Evolutionary conservation across 192 early-diverging fungal genomes (phyloP).

Genomic region (Coemansia sp.): DNA sequence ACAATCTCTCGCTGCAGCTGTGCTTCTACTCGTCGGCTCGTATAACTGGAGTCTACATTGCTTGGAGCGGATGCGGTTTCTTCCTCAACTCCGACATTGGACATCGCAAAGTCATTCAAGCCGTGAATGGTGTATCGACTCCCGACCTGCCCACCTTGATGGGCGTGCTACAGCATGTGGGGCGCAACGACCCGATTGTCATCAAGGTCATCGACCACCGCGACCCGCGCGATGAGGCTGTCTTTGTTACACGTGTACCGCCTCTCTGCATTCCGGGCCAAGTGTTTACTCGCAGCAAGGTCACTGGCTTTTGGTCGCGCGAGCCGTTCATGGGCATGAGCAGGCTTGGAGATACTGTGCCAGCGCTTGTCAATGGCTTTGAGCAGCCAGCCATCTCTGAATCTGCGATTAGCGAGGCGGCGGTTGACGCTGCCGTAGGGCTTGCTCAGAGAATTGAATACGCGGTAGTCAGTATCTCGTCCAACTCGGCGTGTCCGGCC

Average conservation of each 20-base stretch:
- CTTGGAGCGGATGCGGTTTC: neutral
- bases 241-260: slow-evolving; percentile 66
- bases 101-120: slow-evolving; percentile 15
- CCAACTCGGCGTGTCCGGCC: slow-evolving; percentile 21
- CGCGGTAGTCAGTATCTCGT: slow-evolving; percentile 19
- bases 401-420: neutral
- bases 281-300: slow-evolving; percentile 31
- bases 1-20: slow-evolving; percentile 71
- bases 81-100: neutral
- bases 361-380: neutral
- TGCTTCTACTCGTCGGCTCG: slow-evolving; percentile 44
- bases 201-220: slow-evolving; percentile 23
- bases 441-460: slow-evolving; percentile 10
- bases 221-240: slow-evolving; percentile 62
- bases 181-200: slow-evolving; percentile 22
- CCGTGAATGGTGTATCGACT: slow-evolving; percentile 19
- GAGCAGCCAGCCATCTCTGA: neutral
- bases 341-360: neutral
- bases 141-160: slow-evolving; percentile 34
- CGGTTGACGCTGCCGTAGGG: neutral
- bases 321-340: slow-evolving; percentile 18
- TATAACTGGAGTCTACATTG: slow-evolving; percentile 28
- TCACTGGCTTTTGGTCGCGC: slow-evolving; percentile 43
- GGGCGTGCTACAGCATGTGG: slow-evolving; percentile 11
- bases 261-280: neutral